Base-by-base conservation (phyloP, 345 rosid species). In the Pistacia integerrima region DNA sequence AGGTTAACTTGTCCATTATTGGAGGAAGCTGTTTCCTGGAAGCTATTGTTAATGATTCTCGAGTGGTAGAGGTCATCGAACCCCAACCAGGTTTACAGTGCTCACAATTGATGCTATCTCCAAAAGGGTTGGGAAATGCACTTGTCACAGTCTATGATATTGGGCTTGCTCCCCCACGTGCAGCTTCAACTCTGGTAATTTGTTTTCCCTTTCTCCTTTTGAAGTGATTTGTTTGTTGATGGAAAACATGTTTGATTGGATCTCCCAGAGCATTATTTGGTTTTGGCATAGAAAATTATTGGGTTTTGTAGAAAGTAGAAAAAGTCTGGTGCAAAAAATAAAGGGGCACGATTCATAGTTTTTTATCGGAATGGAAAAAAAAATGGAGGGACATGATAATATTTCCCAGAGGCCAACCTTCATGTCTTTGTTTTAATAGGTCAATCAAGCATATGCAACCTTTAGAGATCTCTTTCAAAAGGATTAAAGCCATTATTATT, bases 21-120 rank as follows among this genome's bases (percentile, higher is more conserved):
- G 99, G 99, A 72, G 99, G 99, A 69, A 95, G 97, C 83, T 93
- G 98, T 82, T 88, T 87, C 79, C 86, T 90, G 88, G 92, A 95
- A 87, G 87, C 91, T 79, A 81, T 77, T 84, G 91, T 91, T 63
- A 93, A 93, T 84, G 88, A 91, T 88, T 82, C 99, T 75, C 89
- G 78, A 77, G 92, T 95, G 58, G 91, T 91, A 65, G 97, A 95
- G 83, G 87, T 91, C 74, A 78, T 88, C 84, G 93, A 80, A 61
- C 73, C 94, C 54, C 92, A 93, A 56, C 82, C 89, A 75, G 90
- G 85, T 74, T 81, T 93, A 81, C 96, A 89, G 64, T 95, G 99
- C 90, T 77, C 74, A 63, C 97, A 93, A 68, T 73, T 93, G 86
- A 80, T 81, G 64, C 78, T 95, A 73, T 88, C 86, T 79, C 97